Conservation (phyloP, 2,329 filamentous ascomycete genomes). For the Talaromyces sp. region DNA sequence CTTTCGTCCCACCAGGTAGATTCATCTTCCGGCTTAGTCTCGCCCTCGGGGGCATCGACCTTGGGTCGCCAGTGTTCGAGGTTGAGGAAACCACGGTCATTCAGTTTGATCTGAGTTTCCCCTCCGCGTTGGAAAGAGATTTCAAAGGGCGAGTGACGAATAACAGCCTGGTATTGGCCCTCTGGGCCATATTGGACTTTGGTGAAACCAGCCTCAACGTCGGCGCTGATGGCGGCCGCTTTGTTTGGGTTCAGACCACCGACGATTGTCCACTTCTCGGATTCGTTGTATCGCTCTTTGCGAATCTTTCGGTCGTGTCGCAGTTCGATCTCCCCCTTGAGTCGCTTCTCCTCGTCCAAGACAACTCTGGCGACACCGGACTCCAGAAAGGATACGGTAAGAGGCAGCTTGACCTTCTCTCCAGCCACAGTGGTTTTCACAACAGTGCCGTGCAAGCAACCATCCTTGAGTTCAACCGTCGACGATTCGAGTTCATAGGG, state of each 20-base stretch:
- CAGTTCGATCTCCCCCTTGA: slow-evolving; percentile 82
- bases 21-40: slow-evolving; percentile 50
- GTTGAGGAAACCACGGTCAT: slow-evolving; percentile 84
- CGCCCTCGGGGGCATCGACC: slow-evolving; percentile 56
- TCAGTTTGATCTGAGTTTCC: slow-evolving; percentile 76
- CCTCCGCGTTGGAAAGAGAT: slow-evolving; percentile 85
- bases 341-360: slow-evolving; percentile 84
- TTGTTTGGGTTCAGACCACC: slow-evolving; percentile 71
- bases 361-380: slow-evolving; percentile 82
- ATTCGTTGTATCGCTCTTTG: slow-evolving; percentile 94
- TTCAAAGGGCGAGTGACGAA: slow-evolving; percentile 75
- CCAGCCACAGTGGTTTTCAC: slow-evolving; percentile 67
- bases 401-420: slow-evolving; percentile 70
- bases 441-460: slow-evolving; percentile 72
- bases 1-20: slow-evolving; percentile 97
- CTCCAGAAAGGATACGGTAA: slow-evolving; percentile 82
- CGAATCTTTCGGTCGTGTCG: slow-evolving; percentile 75
- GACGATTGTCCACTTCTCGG: slow-evolving; percentile 77
- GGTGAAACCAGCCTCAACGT: slow-evolving; percentile 63
- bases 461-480: slow-evolving; percentile 69
- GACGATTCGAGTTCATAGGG: slow-evolving; percentile 72
- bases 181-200: slow-evolving; percentile 71
- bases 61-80: slow-evolving; percentile 94
- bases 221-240: slow-evolving; percentile 60
- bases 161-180: slow-evolving; percentile 71